Evolutionary conservation across 2,329 filamentous ascomycete species (phyloP).

Genomic region (Cladosporium velox): DNA sequence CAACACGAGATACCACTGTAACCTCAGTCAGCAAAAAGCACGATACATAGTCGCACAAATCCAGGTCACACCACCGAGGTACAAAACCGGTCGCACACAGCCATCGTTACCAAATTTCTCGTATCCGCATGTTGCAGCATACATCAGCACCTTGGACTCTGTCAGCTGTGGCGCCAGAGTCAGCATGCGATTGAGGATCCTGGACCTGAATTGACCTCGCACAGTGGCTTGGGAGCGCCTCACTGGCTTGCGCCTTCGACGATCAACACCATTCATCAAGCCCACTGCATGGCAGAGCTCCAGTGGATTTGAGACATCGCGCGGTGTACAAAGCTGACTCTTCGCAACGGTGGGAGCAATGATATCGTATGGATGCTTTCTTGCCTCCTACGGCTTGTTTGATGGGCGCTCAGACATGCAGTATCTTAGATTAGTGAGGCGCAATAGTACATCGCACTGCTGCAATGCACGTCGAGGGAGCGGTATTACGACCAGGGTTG

Average conservation of each 20-base stretch:
- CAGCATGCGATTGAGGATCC: neutral
- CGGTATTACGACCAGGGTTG: neutral
- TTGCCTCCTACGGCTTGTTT: neutral
- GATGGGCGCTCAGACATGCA: constrained; percentile 6
- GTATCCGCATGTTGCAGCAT: constrained; percentile 2
- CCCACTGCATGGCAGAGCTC: neutral
- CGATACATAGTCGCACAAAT: neutral
- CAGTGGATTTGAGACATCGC: neutral
- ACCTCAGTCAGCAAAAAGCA: neutral
- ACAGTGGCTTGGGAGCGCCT: neutral
- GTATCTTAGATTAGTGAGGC: neutral
- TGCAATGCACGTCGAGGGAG: neutral
- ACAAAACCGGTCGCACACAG: neutral
- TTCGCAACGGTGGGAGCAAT: neutral
- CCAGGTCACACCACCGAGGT: neutral
- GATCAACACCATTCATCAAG: neutral
- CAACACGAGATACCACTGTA: neutral
- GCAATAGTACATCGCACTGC: neutral
- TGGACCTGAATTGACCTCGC: neutral
- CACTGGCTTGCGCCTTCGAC: constrained; percentile 2
- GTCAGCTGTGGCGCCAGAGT: constrained; percentile 4
- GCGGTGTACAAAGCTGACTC: neutral
- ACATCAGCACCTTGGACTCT: neutral
- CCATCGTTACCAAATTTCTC: neutral
- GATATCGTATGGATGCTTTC: neutral